Base-by-base conservation (phyloP, 2,329 filamentous ascomycete genomes). In the Neonectria sp. region DNA sequence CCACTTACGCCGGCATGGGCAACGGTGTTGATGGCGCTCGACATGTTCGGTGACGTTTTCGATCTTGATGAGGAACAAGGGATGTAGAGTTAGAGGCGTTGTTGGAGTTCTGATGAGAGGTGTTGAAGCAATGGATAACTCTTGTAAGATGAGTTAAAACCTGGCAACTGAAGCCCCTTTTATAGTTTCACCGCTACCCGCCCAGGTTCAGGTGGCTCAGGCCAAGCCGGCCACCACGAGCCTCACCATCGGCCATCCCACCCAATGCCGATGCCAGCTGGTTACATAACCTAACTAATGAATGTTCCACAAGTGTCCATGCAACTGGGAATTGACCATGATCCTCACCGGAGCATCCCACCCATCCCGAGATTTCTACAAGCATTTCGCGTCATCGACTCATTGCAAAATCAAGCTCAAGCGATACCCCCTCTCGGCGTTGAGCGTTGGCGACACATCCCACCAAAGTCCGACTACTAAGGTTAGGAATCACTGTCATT, bases 1-100 rank as follows among this genome's bases (percentile, higher is more conserved):
- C 29, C 31, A 40, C 58, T 60, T 60, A 60, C 58, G 13, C 58
- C 58, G n/a, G 58, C 58, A 37, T 60, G 58, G 35, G 58, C 58
- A 40, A 60, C 48, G 13, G 58, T 40, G 48, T 60, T 60, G 46
- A 60, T 60, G 45, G 56, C 33, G 24, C 37, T 43, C 12, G 58
- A 53, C 58, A 60, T 60, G 45, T 52, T 60, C 37, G 3, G 37
- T 43, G 37, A n/a, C 15, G 37, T 17, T 52, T 25, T 59, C 33
- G 31, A 33, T 59, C 21, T 48, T 21, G 56, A 35, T 3, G 56
- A 59, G 29, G 27, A 25, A 4, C 35, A 12, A 24, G 31, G 31
- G 11, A 35, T 49, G 24, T 59, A 49, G 27, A 49, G 35, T 12
- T 49, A 24, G 21, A 51, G 29, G 56, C 15, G n/a, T 51, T 51